Conservation (phyloP, 805 yeast genomes). For the Lipomyces lipofer region DNA sequence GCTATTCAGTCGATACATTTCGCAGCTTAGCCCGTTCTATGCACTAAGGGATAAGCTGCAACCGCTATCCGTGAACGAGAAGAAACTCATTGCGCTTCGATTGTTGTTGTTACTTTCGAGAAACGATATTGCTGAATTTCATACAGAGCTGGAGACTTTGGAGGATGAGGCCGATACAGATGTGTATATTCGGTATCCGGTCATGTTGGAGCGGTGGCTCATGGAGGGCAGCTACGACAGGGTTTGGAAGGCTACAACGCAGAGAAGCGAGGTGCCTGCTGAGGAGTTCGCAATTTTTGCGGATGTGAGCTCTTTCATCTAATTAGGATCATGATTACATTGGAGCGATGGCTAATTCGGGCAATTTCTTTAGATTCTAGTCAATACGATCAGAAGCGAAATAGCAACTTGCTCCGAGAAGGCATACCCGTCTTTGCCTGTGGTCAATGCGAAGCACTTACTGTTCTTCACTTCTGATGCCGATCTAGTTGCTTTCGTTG, state of each 20-base stretch:
- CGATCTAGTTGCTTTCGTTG: conserved; percentile 55
- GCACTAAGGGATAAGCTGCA: conserved; percentile 42
- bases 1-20: conserved; percentile 69
- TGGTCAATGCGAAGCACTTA: conserved; percentile 78
- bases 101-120: conserved; percentile 74
- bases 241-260: conserved; percentile 75
- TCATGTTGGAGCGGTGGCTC: conserved; percentile 85
- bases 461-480: conserved; percentile 66
- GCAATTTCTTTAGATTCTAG: conserved; percentile 17
- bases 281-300: conserved; percentile 80
- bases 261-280: conserved; percentile 50
- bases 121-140: conserved; percentile 84
- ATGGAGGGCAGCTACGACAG: conserved; percentile 96
- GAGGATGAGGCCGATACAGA: conserved; percentile 64
- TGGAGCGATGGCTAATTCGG: neutral
- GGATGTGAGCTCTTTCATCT: conserved; percentile 38
- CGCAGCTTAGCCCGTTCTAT: conserved; percentile 79
- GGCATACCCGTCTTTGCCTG: conserved; percentile 73
- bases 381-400: conserved; percentile 78
- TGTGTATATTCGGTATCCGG: conserved; percentile 75
- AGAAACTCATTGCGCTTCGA: conserved; percentile 74
- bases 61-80: conserved; percentile 58
- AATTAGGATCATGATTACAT: neutral
- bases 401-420: conserved; percentile 81
- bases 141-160: conserved; percentile 79